Evolutionary conservation across 768 basidiomycete species (phyloP), one percentile per base, ranked within the genome.

Genomic region (Trametes punicea): DNA sequence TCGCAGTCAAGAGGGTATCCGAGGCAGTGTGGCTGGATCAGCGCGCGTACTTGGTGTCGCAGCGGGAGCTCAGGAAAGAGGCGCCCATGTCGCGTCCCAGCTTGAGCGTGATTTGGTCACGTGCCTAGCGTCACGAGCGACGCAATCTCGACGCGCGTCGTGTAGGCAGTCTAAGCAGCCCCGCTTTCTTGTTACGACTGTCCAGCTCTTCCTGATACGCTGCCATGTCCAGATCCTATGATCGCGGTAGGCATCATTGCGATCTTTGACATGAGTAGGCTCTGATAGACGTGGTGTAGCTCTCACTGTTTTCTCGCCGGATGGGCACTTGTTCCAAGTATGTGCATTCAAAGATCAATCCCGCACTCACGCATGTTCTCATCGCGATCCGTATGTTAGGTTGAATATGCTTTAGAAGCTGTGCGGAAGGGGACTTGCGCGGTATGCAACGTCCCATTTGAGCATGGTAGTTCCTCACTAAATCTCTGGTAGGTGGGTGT

Each of bases 371-470:
- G 18, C n/a, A n/a, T n/a, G 11, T 20, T 4, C 44, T 54, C 2
- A 59, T 64, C 47, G 66, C 61, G 67, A 25, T 57, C 56, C 16
- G 25, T 7, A 6, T 2, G 10, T 46, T 73, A 98, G 94, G 97
- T 99, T 63, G 97, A 99, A 75, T 99, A 99, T 72, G 97, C 97
- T 11, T 76, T 88, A n/a, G 97, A 99, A 73, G 97, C 97, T 51
- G 97, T 98, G 52, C 78, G 92, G 66, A 92, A 94, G 70, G 97
- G 97, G 40, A 98, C 97, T 11, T 98, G 95, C 71, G 96, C 95
- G 57, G 97, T 98, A 69, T 66, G 82, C 11, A 38, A 13, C 9
- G 11, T 16, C n/a, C 1, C 11, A 26, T 26, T 21, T 6, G 0
- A 16, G 3, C 11, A 9, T n/a, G 21, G 40, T 23, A 21, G 21